Conservation (phyloP, 1,139 yeast species). For the Suhomyces anneliseae region DNA sequence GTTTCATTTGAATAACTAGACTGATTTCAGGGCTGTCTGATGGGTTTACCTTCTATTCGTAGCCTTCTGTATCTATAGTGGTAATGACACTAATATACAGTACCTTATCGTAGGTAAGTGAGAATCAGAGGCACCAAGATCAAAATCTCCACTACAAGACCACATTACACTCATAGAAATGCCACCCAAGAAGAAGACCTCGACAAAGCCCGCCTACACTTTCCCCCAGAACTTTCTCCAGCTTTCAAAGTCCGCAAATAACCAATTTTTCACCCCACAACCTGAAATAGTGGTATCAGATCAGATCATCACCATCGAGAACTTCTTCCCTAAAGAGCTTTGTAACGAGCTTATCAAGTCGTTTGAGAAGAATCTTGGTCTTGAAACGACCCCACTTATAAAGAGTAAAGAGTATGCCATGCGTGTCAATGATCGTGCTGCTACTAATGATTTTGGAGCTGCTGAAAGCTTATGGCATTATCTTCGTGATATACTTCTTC, state of each 20-base stretch:
- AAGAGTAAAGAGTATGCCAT: constrained; percentile 59
- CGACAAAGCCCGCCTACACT: constrained; percentile 12
- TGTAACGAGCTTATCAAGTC: constrained; percentile 47
- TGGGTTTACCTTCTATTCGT: too few species aligned
- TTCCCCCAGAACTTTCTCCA: constrained; percentile 33
- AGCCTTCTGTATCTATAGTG: too few species aligned
- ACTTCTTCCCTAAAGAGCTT: constrained; percentile 42
- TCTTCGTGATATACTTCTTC: constrained; percentile 32
- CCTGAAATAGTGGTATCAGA: constrained; percentile 32
- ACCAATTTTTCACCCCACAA: constrained; percentile 34
- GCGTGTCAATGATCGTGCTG: constrained; percentile 55
- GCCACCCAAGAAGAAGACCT: constrained; percentile 12
- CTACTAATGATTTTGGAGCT: constrained; percentile 39
- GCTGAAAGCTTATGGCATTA: constrained; percentile 49
- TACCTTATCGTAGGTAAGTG: too few species aligned
- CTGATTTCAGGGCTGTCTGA: too few species aligned
- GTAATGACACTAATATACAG: too few species aligned
- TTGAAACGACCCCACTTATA: constrained; percentile 51
- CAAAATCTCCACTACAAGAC: neutral
- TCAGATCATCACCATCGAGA: constrained; percentile 50
- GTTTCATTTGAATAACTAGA: too few species aligned
- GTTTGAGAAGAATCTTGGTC: constrained; percentile 29
- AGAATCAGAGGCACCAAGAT: neutral
- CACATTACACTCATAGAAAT: neutral
- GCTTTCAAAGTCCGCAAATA: constrained; percentile 20